phyloP scores from a whole-genome alignment of 257 asterid genomes.

The Ehretia macrophylla region DNA sequence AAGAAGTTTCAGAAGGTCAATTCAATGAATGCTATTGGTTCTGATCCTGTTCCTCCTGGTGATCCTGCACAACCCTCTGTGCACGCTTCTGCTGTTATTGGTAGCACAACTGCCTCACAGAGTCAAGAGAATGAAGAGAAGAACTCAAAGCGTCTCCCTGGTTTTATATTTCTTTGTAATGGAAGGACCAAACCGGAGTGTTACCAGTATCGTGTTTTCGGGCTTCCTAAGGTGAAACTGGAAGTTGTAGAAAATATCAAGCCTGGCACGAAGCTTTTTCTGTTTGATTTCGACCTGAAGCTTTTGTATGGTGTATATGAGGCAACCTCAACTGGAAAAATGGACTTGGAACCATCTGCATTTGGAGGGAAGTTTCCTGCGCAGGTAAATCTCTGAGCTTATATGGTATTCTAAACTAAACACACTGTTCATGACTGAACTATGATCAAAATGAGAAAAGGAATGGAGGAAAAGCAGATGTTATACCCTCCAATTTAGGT shows the following conservation, averaged over 20 bases:
- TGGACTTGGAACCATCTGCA: conserved; percentile 70
- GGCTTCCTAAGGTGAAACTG: conserved; percentile 53
- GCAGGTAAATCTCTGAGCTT: conserved; percentile 43
- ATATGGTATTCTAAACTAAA: neutral
- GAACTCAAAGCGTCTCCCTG: conserved; percentile 30
- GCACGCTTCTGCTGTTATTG: conserved; percentile 15
- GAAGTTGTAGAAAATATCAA: conserved; percentile 51
- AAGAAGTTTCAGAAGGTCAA: conserved; percentile 13
- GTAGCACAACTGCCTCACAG: conserved; percentile 13
- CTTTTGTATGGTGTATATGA: conserved; percentile 69
- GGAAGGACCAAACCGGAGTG: conserved; percentile 57
- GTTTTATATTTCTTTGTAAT: conserved; percentile 74
- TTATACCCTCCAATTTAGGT: too few species aligned
- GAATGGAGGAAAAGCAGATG: too few species aligned
- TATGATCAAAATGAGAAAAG: neutral
- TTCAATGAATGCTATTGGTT: conserved; percentile 17
- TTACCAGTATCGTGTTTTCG: conserved; percentile 70
- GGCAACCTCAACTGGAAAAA: conserved; percentile 58
- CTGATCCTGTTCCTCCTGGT: conserved; percentile 11
- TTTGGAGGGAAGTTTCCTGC: conserved; percentile 75
- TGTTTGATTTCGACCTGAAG: conserved; percentile 59
- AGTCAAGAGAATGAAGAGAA: conserved; percentile 22
- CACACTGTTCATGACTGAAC: neutral
- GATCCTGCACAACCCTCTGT: conserved; percentile 21
- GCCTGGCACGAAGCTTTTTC: conserved; percentile 64